A percentile compares a stretch with the other conserved stretches of the same genome.
phyloP scores from a whole-genome alignment of 306 rosid species.

The Amphicarpaea edgeworthii region DNA sequence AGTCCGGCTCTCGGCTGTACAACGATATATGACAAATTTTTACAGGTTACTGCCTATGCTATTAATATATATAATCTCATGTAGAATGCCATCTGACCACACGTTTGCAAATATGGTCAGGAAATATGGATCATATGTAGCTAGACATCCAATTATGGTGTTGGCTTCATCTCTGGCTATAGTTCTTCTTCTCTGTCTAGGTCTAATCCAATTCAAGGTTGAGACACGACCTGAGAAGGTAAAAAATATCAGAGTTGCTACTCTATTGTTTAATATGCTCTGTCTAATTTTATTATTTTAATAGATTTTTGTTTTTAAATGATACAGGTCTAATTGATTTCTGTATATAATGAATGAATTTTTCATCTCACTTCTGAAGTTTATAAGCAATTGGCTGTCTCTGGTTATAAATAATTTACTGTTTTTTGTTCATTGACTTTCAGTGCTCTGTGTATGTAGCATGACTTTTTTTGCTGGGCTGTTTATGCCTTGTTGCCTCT shows the following conservation, averaged over 20 bases:
- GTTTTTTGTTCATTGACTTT: conserved; percentile 20
- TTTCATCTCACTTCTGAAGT: conserved; percentile 32
- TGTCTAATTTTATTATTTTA: conserved; percentile 19
- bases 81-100: conserved; percentile 49
- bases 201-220: conserved; percentile 89
- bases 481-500: background rate
- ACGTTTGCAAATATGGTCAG: conserved; percentile 56
- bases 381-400: conserved; percentile 22
- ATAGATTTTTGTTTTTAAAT: conserved; percentile 9
- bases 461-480: background rate
- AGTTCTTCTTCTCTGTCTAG: conserved; percentile 86
- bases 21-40: conserved; percentile 85
- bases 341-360: conserved; percentile 1
- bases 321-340: conserved; percentile 23
- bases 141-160: conserved; percentile 77
- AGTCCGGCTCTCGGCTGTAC: conserved; percentile 85
- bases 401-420: background rate
- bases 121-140: conserved; percentile 90
- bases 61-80: conserved; percentile 38
- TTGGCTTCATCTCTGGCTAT: conserved; percentile 75
- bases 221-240: conserved; percentile 98
- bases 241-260: conserved; percentile 36
- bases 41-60: conserved; percentile 66
- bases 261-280: conserved; percentile 30
- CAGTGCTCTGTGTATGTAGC: conserved; percentile 15